These are phyloP conservation scores for Sarocladium kiliense DNA, from an alignment of 2,329 filamentous ascomycete genomes.

Conservation along the genomic window DNA sequence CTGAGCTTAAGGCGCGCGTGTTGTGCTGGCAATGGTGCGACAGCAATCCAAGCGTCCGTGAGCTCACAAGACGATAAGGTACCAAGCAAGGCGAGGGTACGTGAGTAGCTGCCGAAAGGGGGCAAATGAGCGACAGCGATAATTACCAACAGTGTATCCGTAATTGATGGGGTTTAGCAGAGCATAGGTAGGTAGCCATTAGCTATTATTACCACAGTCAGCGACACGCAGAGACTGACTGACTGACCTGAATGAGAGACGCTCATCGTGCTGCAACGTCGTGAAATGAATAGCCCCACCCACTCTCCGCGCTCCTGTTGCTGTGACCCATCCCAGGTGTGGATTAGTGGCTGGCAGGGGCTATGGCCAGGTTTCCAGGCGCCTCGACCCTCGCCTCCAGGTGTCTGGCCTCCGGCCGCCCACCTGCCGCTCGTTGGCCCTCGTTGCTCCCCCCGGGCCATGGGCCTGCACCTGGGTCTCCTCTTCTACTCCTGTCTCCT, in stretches of 20 bases:
- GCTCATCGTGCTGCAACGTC: conserved; percentile 1
- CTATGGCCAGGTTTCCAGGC: neutral
- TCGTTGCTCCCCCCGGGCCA: neutral
- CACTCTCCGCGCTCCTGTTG: neutral
- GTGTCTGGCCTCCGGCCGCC: neutral
- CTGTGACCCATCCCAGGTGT: too few species aligned
- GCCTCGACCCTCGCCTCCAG: neutral
- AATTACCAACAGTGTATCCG: too few species aligned
- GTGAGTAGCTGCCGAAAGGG: neutral
- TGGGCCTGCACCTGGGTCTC: neutral
- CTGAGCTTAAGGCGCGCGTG: too few species aligned
- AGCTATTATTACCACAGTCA: too few species aligned
- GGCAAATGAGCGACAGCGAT: neutral
- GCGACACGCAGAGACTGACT: too few species aligned
- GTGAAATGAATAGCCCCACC: conserved; percentile 1
- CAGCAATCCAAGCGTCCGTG: too few species aligned
- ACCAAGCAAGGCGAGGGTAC: neutral
- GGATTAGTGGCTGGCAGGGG: neutral
- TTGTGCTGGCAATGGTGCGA: too few species aligned
- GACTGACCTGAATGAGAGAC: neutral
- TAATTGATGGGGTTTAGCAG: too few species aligned
- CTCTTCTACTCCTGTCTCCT: conserved; percentile 6
- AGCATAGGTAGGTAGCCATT: too few species aligned
- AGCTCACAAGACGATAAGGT: too few species aligned
- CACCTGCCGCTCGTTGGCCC: conserved; percentile 1